Conservation (phyloP, 306 rosid genomes). For the Ormosia semicastrata region DNA sequence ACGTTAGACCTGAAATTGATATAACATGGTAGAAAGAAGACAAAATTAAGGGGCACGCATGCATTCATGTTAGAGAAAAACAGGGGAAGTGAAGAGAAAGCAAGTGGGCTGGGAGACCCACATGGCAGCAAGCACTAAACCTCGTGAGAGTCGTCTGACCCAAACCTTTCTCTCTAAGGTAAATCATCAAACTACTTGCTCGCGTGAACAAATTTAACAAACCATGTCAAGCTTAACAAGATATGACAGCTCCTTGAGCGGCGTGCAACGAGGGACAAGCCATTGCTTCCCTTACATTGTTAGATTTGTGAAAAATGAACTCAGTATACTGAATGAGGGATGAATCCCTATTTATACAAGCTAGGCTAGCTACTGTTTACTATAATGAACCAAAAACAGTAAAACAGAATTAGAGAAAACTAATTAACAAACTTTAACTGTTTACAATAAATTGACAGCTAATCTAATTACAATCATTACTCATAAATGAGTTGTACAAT, state of each 20-base stretch:
- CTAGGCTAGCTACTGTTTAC: no score
- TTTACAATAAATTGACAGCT: no score
- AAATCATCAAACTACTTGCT: not conserved
- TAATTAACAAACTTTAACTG: no score
- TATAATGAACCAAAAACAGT: no score
- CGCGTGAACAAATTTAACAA: not conserved
- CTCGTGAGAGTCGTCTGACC: not conserved
- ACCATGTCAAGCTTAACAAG: not conserved
- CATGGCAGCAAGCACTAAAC: no score
- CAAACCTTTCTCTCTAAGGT: not conserved
- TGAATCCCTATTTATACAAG: no score
- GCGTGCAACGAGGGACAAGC: conserved; percentile 24
- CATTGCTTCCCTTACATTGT: not conserved
- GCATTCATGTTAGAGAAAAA: not conserved
- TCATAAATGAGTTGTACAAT: no score
- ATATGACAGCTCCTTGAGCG: conserved; percentile 27
- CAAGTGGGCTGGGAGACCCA: conserved; percentile 32
- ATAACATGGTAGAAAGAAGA: conserved; percentile 10
- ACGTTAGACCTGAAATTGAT: conserved; percentile 5
- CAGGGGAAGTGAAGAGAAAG: not conserved
- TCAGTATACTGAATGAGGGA: no score
- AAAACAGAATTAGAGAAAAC: no score
- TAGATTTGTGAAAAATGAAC: no score
- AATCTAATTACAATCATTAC: no score
- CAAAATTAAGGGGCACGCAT: not conserved